These are phyloP conservation scores for Calonectria leucothoes DNA, from an alignment of 2,329 filamentous ascomycete species.

Conservation along the genomic window DNA sequence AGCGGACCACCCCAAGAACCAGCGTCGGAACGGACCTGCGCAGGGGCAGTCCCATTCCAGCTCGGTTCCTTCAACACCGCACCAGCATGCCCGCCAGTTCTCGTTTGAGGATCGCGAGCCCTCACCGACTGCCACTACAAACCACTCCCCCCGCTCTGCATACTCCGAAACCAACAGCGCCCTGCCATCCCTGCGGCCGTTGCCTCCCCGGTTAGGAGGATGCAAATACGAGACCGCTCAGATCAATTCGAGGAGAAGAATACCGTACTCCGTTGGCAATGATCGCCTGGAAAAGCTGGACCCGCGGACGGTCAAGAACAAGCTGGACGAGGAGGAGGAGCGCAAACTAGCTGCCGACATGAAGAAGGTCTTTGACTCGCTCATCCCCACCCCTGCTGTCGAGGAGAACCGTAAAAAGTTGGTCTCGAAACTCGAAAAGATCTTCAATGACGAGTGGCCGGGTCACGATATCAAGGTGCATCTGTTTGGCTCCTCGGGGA, in stretches of 20 bases:
- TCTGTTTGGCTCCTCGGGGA: slow-evolving; percentile 98
- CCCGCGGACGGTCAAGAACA: slow-evolving; percentile 77
- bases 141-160: slow-evolving; percentile 88
- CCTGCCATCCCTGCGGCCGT: slow-evolving; percentile 74
- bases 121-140: slow-evolving; percentile 80
- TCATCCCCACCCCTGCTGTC: slow-evolving; percentile 85
- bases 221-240: slow-evolving; percentile 93
- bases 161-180: slow-evolving; percentile 88
- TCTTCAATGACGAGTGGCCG: slow-evolving; percentile 93
- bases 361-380: slow-evolving; percentile 83
- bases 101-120: slow-evolving; percentile 82
- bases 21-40: slow-evolving; percentile 42
- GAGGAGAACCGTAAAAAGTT: slow-evolving; percentile 80
- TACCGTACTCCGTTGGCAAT: slow-evolving; percentile 91
- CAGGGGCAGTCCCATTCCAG: slow-evolving; percentile 71
- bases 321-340: slow-evolving; percentile 79
- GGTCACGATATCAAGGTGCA: slow-evolving; percentile 90
- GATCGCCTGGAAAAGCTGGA: slow-evolving; percentile 80
- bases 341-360: slow-evolving; percentile 83
- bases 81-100: slow-evolving; percentile 87
- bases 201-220: slow-evolving; percentile 68
- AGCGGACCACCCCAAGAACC: slow-evolving; percentile 45
- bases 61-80: slow-evolving; percentile 93
- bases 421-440: slow-evolving; percentile 86
- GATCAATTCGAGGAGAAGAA: slow-evolving; percentile 83